These are phyloP conservation scores for Ceratobasidium sp. DNA, from an alignment of 1,284 basidiomycete genomes.

Conservation along the genomic window DNA sequence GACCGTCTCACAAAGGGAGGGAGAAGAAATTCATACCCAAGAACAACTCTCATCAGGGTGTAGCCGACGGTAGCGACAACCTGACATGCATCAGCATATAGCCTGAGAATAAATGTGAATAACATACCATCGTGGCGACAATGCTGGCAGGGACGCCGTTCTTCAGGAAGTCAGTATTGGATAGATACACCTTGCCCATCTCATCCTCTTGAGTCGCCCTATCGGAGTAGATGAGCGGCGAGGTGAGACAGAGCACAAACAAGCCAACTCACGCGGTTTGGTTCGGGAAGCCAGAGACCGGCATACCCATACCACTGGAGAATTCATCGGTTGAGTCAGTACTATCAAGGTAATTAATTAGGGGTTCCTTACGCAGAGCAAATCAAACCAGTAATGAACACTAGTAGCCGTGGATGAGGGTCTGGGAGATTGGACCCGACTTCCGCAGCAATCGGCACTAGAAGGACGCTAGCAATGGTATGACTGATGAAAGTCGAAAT, in stretches of 20 bases:
- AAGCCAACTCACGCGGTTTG: slow-evolving; percentile 79
- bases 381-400: slow-evolving; percentile 90
- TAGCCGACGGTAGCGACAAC: slow-evolving; percentile 84
- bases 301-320: slow-evolving; percentile 91
- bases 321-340: neutral
- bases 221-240: slow-evolving; percentile 48
- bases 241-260: slow-evolving; percentile 43
- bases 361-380: slow-evolving; percentile 61
- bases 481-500: slow-evolving; percentile 92
- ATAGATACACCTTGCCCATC: slow-evolving; percentile 84
- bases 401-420: slow-evolving; percentile 75
- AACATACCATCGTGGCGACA: slow-evolving; percentile 76
- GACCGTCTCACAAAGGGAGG: neutral
- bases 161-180: slow-evolving; percentile 88
- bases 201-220: slow-evolving; percentile 96
- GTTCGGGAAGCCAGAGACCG: slow-evolving; percentile 96
- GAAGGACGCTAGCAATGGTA: slow-evolving; percentile 93
- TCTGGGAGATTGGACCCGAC: slow-evolving; percentile 79
- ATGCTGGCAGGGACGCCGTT: slow-evolving; percentile 92
- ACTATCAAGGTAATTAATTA: neutral
- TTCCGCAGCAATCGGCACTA: slow-evolving; percentile 93
- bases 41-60: slow-evolving; percentile 64
- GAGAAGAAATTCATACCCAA: slow-evolving; percentile 58
- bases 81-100: slow-evolving; percentile 51
- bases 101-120: slow-evolving; percentile 23